Percentiles rank a stretch among this genome's conserved stretches.
phyloP scores from a whole-genome alignment of 2,329 filamentous ascomycete genomes.

The Cladophialophora bantiana region DNA sequence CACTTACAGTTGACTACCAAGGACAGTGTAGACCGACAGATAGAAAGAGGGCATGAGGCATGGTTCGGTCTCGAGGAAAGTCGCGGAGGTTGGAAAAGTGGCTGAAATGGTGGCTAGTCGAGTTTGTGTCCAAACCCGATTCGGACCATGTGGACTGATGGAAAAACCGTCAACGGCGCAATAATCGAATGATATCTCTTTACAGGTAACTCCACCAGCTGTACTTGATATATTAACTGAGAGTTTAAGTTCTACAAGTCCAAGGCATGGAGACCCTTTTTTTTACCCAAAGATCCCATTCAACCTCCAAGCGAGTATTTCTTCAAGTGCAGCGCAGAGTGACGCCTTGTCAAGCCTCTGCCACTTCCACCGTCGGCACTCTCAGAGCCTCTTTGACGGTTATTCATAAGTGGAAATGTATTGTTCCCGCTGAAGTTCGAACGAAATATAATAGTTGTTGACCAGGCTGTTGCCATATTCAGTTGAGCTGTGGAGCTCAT shows the following conservation, averaged over 20 bases:
- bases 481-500: not conserved
- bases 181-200: no score
- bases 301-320: not conserved
- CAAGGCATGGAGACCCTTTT: not conserved
- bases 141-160: not conserved
- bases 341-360: no score
- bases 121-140: not conserved
- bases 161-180: no score
- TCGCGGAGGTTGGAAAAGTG: not conserved
- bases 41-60: not conserved
- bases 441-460: no score
- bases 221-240: not conserved
- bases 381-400: no score
- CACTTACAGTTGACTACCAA: slow-evolving; percentile 11
- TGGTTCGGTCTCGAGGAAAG: not conserved
- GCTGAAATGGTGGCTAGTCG: not conserved
- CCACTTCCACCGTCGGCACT: no score
- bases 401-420: no score
- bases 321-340: no score
- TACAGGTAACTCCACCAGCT: no score
- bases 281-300: not conserved
- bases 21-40: not conserved
- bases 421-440: no score
- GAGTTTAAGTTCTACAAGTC: not conserved
- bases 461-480: not conserved